A percentile compares a stretch with the other conserved stretches of the same genome.
phyloP scores from a whole-genome alignment of 2,329 filamentous ascomycete species.

The Colletotrichum sp. region DNA sequence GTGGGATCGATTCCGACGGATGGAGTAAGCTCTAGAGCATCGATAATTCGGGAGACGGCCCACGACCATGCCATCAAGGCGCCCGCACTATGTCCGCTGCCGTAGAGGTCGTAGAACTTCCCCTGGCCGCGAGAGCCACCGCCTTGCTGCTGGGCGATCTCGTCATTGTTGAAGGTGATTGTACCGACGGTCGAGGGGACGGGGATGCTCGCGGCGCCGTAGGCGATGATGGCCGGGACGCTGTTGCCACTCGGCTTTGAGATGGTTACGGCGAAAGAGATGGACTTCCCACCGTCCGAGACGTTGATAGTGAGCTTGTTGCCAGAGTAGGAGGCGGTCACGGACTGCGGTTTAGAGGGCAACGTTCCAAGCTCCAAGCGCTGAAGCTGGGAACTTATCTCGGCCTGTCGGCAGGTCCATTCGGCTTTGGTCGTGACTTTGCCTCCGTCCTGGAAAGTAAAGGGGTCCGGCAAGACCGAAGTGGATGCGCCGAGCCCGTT shows the following conservation, averaged over 20 bases:
- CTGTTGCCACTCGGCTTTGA: slow-evolving; percentile 34
- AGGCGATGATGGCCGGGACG: slow-evolving; percentile 54
- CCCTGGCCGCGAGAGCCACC: slow-evolving; percentile 49
- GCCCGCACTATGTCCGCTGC: slow-evolving; percentile 45
- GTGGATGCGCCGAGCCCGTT: slow-evolving; percentile 10
- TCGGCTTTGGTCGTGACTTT: slow-evolving; percentile 39
- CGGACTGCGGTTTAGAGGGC: slow-evolving; percentile 35
- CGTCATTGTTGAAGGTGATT: slow-evolving; percentile 53
- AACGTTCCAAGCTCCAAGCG: slow-evolving; percentile 41
- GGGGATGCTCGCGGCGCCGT: slow-evolving; percentile 47
- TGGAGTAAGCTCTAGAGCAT: slow-evolving; percentile 45
- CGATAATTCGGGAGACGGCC: slow-evolving; percentile 52
- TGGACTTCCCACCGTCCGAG: slow-evolving; percentile 34
- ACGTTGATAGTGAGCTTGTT: slow-evolving; percentile 38
- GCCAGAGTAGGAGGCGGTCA: slow-evolving; percentile 35
- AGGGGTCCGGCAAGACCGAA: slow-evolving; percentile 34
- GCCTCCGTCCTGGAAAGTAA: slow-evolving; percentile 39
- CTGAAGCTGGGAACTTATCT: slow-evolving; percentile 41
- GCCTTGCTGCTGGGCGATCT: slow-evolving; percentile 40
- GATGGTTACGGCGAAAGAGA: slow-evolving; percentile 34
- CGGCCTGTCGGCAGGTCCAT: slow-evolving; percentile 44
- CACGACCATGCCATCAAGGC: slow-evolving; percentile 55
- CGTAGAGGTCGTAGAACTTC: slow-evolving; percentile 54
- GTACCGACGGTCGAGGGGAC: slow-evolving; percentile 49
- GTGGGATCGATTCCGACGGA: slow-evolving; percentile 38